Conservation (phyloP, 2,329 filamentous ascomycete genomes). For the Neonectria sp. region DNA sequence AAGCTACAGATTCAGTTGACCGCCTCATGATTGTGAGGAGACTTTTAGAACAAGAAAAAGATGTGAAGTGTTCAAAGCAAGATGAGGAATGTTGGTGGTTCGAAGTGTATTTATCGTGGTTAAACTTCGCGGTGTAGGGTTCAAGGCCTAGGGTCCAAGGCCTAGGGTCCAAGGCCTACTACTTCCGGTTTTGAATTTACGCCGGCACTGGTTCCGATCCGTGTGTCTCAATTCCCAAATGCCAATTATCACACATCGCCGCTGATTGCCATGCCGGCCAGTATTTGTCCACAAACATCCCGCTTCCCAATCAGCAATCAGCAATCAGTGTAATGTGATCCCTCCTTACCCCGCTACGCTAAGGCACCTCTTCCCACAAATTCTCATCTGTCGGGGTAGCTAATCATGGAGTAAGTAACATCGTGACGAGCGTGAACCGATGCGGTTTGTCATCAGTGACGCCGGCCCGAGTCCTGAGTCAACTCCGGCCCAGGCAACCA, state of each 20-base stretch:
- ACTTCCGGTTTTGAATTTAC: not conserved
- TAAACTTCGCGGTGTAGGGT: not conserved
- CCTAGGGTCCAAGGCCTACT: not conserved
- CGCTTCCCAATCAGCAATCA: not conserved
- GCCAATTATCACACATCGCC: not conserved
- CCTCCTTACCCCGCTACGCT: not conserved
- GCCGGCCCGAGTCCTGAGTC: not conserved
- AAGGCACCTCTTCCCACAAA: not conserved
- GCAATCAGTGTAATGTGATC: not conserved
- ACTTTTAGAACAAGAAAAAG: not conserved
- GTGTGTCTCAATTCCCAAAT: not conserved
- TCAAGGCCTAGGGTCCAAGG: constrained; percentile 2
- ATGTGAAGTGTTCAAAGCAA: not conserved
- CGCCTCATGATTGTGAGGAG: not conserved
- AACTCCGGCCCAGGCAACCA: not conserved
- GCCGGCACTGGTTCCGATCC: not conserved
- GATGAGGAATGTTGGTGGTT: not conserved
- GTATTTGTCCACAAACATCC: not conserved
- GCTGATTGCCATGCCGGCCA: not conserved
- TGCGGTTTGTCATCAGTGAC: not conserved
- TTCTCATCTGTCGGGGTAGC: not conserved
- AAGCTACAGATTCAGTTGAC: not conserved
- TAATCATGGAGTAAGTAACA: not conserved
- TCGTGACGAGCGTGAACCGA: not conserved
- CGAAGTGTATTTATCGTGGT: not conserved